These are phyloP conservation scores for Trichophyton benhamiae DNA, from an alignment of 2,329 filamentous ascomycete genomes.

Conservation along the genomic window DNA sequence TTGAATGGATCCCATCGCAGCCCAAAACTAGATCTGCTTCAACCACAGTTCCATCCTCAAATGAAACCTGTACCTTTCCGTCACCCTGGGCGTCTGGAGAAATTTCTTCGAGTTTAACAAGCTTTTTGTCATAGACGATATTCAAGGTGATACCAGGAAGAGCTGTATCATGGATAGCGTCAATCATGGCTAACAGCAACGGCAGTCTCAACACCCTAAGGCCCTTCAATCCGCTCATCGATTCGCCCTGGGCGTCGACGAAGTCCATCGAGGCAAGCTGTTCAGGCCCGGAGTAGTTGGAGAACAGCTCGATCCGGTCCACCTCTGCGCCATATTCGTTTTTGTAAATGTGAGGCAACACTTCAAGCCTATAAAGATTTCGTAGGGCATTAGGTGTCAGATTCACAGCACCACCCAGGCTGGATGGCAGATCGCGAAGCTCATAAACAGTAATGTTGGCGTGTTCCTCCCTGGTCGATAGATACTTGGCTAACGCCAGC, in stretches of 20 bases:
- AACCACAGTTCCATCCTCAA: conserved; percentile 35
- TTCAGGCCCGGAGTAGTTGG: conserved; percentile 37
- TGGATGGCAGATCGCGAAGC: conserved; percentile 20
- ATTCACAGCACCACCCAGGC: conserved; percentile 22
- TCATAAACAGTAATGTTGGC: conserved; percentile 20
- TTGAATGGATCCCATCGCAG: conserved; percentile 49
- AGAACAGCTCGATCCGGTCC: neutral
- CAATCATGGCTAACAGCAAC: conserved; percentile 40
- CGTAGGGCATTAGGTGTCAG: conserved; percentile 23
- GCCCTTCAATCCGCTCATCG: conserved; percentile 30
- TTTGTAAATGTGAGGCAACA: conserved; percentile 36
- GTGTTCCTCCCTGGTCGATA: conserved; percentile 3
- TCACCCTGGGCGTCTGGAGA: conserved; percentile 35
- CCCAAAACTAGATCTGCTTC: conserved; percentile 40
- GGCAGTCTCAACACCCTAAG: conserved; percentile 44
- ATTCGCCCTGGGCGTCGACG: conserved; percentile 27
- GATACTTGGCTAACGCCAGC: conserved; percentile 13
- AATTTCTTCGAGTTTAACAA: conserved; percentile 40
- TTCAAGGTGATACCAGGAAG: conserved; percentile 8
- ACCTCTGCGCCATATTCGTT: conserved; percentile 22
- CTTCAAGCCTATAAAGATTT: conserved; percentile 19
- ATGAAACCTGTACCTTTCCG: conserved; percentile 34
- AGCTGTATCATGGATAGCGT: neutral
- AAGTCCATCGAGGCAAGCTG: conserved; percentile 31
- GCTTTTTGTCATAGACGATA: conserved; percentile 27